These are phyloP conservation scores for Bombardia bombarda DNA, from an alignment of 495 filamentous ascomycete genomes.

Conservation along the genomic window DNA sequence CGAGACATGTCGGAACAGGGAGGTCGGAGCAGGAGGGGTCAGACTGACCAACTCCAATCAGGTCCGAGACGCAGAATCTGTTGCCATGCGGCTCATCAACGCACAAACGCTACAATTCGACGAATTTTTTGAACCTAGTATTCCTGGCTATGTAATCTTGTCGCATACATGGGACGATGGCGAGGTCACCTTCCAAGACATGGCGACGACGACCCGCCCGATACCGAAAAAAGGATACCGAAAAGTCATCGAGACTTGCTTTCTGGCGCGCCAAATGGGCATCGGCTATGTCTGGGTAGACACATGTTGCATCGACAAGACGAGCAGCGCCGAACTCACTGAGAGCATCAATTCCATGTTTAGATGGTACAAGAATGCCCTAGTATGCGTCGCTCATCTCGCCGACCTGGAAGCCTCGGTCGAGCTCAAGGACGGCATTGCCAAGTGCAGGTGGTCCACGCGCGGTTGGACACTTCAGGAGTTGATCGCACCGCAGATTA, in stretches of 20 bases:
- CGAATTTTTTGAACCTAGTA: background rate
- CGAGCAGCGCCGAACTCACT: constrained; percentile 31
- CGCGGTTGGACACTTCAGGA: no score
- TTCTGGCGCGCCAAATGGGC: constrained; percentile 9
- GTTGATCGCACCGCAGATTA: no score
- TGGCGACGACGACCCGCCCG: background rate
- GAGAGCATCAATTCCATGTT: constrained; percentile 45
- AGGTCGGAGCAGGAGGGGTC: no score
- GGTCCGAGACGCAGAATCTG: no score
- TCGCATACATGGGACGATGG: constrained; percentile 29
- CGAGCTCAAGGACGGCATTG: no score
- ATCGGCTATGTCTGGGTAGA: constrained; percentile 33
- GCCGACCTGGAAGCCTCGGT: constrained; percentile 2
- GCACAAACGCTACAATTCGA: background rate
- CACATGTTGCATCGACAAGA: constrained; percentile 38
- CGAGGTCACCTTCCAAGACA: constrained; percentile 24
- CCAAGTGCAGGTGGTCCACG: no score
- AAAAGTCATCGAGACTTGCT: constrained; percentile 24
- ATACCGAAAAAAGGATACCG: background rate
- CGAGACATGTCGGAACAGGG: no score
- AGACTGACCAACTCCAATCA: no score
- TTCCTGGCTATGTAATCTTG: constrained; percentile 28
- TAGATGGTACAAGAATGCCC: constrained; percentile 23
- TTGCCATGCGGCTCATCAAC: constrained; percentile 7
- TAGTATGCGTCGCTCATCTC: constrained; percentile 24